Conservation (phyloP, 2,329 filamentous ascomycete species). For the Epicoccum nigrum region DNA sequence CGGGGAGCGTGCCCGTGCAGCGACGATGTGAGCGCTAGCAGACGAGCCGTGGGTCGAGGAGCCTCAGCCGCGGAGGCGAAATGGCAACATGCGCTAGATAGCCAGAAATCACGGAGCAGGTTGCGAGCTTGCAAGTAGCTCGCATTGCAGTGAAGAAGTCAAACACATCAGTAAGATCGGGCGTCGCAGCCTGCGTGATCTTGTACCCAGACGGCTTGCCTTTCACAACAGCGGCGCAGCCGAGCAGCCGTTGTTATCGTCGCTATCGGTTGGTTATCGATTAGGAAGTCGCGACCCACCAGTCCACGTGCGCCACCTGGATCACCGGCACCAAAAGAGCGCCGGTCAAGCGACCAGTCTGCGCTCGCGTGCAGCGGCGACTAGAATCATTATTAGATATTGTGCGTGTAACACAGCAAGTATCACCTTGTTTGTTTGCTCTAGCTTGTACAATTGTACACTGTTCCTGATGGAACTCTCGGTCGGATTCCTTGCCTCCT, state of each 20-base stretch:
- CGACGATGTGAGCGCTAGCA: constrained; percentile 20
- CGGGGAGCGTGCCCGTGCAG: constrained; percentile 23
- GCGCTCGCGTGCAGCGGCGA: constrained; percentile 23
- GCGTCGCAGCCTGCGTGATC: background rate
- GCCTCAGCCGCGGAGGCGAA: constrained; percentile 12
- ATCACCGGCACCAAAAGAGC: constrained; percentile 23
- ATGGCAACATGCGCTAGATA: background rate
- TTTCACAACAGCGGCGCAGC: constrained; percentile 7
- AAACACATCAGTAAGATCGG: background rate
- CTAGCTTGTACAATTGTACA: background rate
- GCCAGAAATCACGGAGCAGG: background rate
- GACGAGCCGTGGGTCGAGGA: constrained; percentile 12
- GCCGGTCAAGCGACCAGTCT: constrained; percentile 25
- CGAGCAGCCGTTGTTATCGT: constrained; percentile 20
- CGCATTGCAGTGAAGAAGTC: background rate
- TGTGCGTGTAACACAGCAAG: too few relatives aligned
- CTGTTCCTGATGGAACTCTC: constrained; percentile 1
- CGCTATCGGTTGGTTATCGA: constrained; percentile 10
- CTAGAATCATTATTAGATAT: too few relatives aligned
- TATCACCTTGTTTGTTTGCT: background rate
- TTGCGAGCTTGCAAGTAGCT: background rate
- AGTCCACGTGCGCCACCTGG: constrained; percentile 26
- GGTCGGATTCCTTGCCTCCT: constrained; percentile 16
- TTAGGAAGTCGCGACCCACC: constrained; percentile 7
- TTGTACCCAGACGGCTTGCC: constrained; percentile 7